Base-by-base conservation (phyloP, 495 filamentous ascomycete species). In the Penicillium malachiteum region DNA sequence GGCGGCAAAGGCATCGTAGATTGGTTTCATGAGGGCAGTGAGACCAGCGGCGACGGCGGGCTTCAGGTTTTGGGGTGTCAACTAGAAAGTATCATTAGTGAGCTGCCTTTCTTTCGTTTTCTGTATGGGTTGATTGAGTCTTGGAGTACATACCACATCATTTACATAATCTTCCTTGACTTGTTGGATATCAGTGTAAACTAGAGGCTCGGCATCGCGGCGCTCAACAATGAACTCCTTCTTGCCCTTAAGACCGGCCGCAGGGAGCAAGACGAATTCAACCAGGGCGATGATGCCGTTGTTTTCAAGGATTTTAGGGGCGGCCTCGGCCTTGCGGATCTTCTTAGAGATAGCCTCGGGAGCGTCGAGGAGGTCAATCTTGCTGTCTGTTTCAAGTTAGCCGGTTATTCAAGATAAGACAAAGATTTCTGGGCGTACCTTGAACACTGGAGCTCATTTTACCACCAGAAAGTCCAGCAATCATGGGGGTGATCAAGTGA, bases 351-450 rank as follows among this genome's bases (percentile, higher is more conserved):
- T 83, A 4, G 73, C 66, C 7, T 95, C 91, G 0, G 86, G 71
- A 0, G 81, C 39, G 58, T 98, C 94, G 5, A 98, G 80, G 7
- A 98, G 77, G 68, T 97, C 94, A 59, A 97, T 96, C 77, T 98
- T 74, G 64, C 70, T 73, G 41, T 69, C 68, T 73, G 41, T 16
- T 48, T 46, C 80, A 34, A 8, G 40, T 63, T 55, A 52, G 46
- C 21, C 32, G 21, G 4, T 1, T 26, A 26, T 2, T 26, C 21
- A 26, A 26, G 21, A 26, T 26, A 11, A 31, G 18, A 7, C 31
- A 8, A 4, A 1, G 32, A 5, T 35, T 16, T 31, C 12, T 38
- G 12, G 32, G 32, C 3, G 39, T 63, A 71, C 70, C 68, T 64
- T 68, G 42, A 45, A 80, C 75, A 63, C 80, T 83, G 10, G 48